phyloP scores from a whole-genome alignment of 202 grass and related monocot genomes.

The Panicum hallii region DNA sequence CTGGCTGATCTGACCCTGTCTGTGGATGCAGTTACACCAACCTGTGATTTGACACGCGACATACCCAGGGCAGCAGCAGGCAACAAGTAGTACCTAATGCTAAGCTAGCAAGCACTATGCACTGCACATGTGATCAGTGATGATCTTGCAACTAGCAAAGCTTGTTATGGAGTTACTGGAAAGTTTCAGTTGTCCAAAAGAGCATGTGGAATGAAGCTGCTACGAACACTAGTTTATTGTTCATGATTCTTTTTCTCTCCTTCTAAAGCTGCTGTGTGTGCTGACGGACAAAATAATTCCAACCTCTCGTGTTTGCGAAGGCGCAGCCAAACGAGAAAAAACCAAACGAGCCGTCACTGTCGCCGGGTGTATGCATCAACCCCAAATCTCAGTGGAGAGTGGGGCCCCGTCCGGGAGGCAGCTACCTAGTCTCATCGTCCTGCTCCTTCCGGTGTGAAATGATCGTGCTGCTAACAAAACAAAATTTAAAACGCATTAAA shows the following conservation, averaged over 20 bases:
- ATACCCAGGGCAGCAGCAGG: neutral
- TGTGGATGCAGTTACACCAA: slow-evolving; percentile 37
- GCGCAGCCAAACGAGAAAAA: slow-evolving; percentile 52
- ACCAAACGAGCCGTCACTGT: slow-evolving; percentile 28
- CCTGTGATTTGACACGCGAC: neutral
- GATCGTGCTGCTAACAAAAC: slow-evolving; percentile 31
- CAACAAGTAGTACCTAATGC: neutral
- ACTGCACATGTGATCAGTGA: neutral
- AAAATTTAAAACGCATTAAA: slow-evolving; percentile 7
- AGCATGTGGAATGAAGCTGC: slow-evolving; percentile 2
- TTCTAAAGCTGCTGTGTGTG: neutral
- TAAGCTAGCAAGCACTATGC: neutral
- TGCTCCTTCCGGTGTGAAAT: slow-evolving; percentile 22
- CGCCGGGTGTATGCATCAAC: slow-evolving; percentile 36
- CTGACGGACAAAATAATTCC: slow-evolving; percentile 27
- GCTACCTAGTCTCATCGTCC: neutral
- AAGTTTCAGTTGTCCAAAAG: slow-evolving; percentile 28
- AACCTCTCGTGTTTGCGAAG: slow-evolving; percentile 40
- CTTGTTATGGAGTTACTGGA: slow-evolving; percentile 26
- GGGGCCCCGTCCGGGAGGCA: slow-evolving; percentile 23
- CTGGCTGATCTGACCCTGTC: neutral
- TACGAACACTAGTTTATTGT: neutral
- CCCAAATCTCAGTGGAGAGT: slow-evolving; percentile 53
- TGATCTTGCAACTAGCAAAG: slow-evolving; percentile 16
- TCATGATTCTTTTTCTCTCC: neutral